Evolutionary conservation across 2,329 filamentous ascomycete genomes (phyloP).

Genomic region (Penicillium palitans): DNA sequence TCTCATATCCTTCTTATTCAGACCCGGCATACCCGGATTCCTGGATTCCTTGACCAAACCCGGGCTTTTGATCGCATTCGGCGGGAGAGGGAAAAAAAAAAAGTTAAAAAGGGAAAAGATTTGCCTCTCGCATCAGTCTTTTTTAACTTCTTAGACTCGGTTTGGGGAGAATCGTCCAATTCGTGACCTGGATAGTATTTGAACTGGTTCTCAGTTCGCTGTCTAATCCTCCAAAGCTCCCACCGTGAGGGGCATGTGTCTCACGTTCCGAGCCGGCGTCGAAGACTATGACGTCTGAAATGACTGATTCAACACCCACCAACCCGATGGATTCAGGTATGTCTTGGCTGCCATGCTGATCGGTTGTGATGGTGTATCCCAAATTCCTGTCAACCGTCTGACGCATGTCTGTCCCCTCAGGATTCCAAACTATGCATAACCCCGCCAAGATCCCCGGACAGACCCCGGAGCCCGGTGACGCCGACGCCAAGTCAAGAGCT

Average conservation of each 20-base stretch:
- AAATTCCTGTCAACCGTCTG: constrained; percentile 6
- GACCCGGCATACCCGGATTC: background rate
- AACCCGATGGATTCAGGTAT: constrained; percentile 34
- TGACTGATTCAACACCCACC: constrained; percentile 28
- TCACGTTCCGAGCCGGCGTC: constrained; percentile 25
- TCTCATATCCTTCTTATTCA: background rate
- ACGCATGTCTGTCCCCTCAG: constrained; percentile 18
- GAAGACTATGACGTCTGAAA: constrained; percentile 41
- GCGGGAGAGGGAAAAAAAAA: constrained; percentile 11
- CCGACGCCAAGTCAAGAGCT: constrained; percentile 32
- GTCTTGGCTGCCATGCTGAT: constrained; percentile 23
- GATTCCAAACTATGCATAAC: constrained; percentile 20
- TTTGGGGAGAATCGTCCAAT: background rate
- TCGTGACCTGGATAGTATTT: background rate
- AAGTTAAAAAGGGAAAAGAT: constrained; percentile 30
- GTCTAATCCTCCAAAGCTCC: constrained; percentile 9
- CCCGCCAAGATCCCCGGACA: constrained; percentile 28
- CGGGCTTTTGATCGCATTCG: constrained; percentile 21
- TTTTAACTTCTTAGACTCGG: constrained; percentile 9
- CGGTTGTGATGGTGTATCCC: background rate
- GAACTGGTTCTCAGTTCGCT: constrained; percentile 1
- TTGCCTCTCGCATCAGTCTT: constrained; percentile 32
- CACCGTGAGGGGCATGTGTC: constrained; percentile 37
- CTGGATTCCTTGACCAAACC: constrained; percentile 9
- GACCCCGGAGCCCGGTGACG: constrained; percentile 24